These are phyloP conservation scores for Fistulinella cinereoalba DNA, from an alignment of 1,284 basidiomycete genomes.

Conservation along the genomic window DNA sequence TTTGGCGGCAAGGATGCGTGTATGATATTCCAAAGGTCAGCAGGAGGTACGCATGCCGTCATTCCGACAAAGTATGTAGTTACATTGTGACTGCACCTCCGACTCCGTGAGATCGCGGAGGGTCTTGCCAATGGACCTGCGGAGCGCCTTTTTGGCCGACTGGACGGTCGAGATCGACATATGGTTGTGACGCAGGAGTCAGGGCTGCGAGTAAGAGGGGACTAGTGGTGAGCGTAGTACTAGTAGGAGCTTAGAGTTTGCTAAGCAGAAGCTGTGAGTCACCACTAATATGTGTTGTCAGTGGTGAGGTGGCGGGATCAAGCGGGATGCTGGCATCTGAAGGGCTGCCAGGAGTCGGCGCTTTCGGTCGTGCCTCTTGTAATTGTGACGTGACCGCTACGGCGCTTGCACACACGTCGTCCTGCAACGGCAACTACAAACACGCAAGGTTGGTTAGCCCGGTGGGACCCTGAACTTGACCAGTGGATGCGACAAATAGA, in stretches of 20 bases:
- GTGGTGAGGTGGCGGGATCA: too few relatives aligned
- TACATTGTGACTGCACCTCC: constrained; percentile 61
- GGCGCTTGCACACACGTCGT: neutral
- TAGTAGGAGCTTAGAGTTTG: too few relatives aligned
- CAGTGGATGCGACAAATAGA: constrained; percentile 11
- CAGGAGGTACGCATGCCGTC: neutral
- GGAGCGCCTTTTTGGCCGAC: constrained; percentile 50
- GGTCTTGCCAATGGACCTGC: constrained; percentile 46
- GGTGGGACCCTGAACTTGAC: too few relatives aligned
- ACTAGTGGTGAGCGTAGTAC: too few relatives aligned
- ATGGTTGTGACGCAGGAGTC: too few relatives aligned
- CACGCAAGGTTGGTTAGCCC: too few relatives aligned
- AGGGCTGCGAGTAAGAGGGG: too few relatives aligned
- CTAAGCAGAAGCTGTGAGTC: too few relatives aligned
- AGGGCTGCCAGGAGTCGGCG: neutral
- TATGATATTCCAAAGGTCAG: too few relatives aligned
- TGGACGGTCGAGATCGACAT: constrained; percentile 34
- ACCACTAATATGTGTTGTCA: too few relatives aligned
- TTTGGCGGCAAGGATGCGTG: too few relatives aligned
- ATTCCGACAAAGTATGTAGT: constrained; percentile 10
- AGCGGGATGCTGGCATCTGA: neutral
- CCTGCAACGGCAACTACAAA: too few relatives aligned
- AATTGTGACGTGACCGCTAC: neutral
- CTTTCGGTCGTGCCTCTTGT: neutral
- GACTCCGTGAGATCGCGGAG: constrained; percentile 43